Evolutionary conservation across 1,284 basidiomycete species (phyloP).

Genomic region (Cryptococcus sp.): DNA sequence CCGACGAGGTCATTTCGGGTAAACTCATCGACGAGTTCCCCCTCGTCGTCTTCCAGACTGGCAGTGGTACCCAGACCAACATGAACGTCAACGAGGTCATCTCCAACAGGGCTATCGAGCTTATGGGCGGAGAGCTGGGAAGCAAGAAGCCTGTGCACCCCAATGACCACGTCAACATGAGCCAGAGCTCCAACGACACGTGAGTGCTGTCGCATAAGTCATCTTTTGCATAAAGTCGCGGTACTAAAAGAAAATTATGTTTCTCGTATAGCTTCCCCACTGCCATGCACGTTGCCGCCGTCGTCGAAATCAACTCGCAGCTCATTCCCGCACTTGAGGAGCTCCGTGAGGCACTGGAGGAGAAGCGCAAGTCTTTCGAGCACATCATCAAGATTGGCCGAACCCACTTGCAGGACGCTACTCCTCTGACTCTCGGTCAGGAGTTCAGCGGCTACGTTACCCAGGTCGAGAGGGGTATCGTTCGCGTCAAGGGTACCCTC

Average conservation of each 20-base stretch:
- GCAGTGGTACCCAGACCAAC: constrained; percentile 98
- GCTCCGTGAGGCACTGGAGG: constrained; percentile 79
- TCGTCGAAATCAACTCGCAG: constrained; percentile 77
- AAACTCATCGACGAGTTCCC: constrained; percentile 96
- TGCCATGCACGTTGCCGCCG: constrained; percentile 97
- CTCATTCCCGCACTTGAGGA: constrained; percentile 85
- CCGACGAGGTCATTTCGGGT: constrained; percentile 98
- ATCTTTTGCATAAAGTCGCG: no score
- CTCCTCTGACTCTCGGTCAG: constrained; percentile 95
- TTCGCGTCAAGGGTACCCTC: constrained; percentile 76
- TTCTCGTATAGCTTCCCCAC: constrained; percentile 99
- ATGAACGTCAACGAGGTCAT: constrained; percentile 99
- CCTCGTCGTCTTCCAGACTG: constrained; percentile 98
- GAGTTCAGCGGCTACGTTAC: constrained; percentile 99
- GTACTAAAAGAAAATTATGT: no score
- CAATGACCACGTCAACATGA: constrained; percentile 99
- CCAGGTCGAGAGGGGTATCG: constrained; percentile 89
- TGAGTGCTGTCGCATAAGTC: constrained; percentile 45
- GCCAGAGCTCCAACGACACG: constrained; percentile 99
- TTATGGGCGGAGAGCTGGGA: constrained; percentile 92
- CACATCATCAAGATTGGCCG: constrained; percentile 98
- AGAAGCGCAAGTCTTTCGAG: constrained; percentile 78
- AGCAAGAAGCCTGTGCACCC: constrained; percentile 98
- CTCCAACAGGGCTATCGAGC: constrained; percentile 96
- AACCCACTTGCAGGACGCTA: constrained; percentile 97